Evolutionary conservation across 371 early-diverging fungal species (phyloP), one percentile per base, ranked within the genome.

Genomic region (Parasitella parasitica): DNA sequence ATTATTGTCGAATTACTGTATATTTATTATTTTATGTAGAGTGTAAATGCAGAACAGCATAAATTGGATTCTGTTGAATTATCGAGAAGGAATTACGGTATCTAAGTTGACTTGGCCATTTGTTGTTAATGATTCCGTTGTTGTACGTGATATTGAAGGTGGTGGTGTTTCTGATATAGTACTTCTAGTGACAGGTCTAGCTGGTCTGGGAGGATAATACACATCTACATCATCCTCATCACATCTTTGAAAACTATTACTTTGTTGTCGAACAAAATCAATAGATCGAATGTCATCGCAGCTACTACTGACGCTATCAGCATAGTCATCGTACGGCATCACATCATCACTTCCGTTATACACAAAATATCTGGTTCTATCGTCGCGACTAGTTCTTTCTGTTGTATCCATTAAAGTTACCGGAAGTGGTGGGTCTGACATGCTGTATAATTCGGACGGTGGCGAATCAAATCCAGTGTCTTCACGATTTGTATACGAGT

Each of bases 401-500:
- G 22, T 18, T 8, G 53, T 54, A 41, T 59, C 59, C 59, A 54
- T 49, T n/a, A 67, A 36, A 6, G 68, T 59, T 2, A 68, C 46
- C 13, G 69, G 69, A 2, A 63, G 58, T 3, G 59, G 55, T 5
- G 57, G 52, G 0, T 60, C 60, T 22, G 34, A 35, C n/a, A 68
- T 28, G 26, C 60, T 60, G n/a, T 68, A 68, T 3, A 64, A 8
- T 18, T 68, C 64, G 0, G 69, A 68, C 4, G 64, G 60, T 4
- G 64, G 60, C 0, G 69, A 68, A 24, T 59, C 69, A 4, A 59
- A 39, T 1, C 46, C 24, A 15, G 3, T 49, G 15, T 64, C 64
- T 55, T 68, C 69, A 1, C 61, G 26, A 46, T 73, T 76, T 6
- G 76, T 76, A 49, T 80, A 86, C 0, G 86, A 86, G 32, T 86